phyloP scores from a whole-genome alignment of 331 rosid genomes.

The Quercus lobata region DNA sequence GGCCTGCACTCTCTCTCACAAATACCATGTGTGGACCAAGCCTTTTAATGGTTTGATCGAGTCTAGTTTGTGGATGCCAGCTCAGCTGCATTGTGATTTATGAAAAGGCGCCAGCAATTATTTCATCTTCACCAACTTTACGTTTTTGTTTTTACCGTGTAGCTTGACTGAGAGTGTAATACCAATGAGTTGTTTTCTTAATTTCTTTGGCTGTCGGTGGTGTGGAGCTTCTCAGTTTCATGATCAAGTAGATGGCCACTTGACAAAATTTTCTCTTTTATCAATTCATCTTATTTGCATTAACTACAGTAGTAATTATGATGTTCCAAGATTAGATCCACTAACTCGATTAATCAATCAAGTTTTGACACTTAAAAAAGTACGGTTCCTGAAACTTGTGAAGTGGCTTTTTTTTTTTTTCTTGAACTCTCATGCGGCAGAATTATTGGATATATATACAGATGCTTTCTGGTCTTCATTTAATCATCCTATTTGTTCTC shows the following conservation, averaged over 20 bases:
- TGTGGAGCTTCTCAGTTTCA: slow-evolving; percentile 13
- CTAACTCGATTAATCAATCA: not conserved
- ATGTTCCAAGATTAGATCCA: not conserved
- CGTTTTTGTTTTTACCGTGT: slow-evolving; percentile 5
- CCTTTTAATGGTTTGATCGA: slow-evolving; percentile 12
- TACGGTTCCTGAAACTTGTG: not conserved
- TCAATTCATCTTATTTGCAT: too few relatives aligned
- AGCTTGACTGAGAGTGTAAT: not conserved
- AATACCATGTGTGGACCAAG: not conserved
- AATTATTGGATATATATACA: not conserved
- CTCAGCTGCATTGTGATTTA: slow-evolving; percentile 23
- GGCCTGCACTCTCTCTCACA: too few relatives aligned
- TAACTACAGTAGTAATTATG: not conserved
- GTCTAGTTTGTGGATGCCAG: slow-evolving; percentile 33
- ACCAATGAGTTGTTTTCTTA: not conserved
- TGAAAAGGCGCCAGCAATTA: slow-evolving; percentile 8
- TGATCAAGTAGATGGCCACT: not conserved
- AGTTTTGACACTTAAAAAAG: not conserved
- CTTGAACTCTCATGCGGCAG: not conserved
- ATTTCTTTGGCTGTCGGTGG: not conserved
- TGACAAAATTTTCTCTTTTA: not conserved
- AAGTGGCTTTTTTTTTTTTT: not conserved
- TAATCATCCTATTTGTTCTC: not conserved
- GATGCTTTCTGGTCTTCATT: not conserved
- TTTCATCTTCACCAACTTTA: slow-evolving; percentile 17